Conservation (phyloP, 2,329 filamentous ascomycete genomes). For the Aspergillus sp. region DNA sequence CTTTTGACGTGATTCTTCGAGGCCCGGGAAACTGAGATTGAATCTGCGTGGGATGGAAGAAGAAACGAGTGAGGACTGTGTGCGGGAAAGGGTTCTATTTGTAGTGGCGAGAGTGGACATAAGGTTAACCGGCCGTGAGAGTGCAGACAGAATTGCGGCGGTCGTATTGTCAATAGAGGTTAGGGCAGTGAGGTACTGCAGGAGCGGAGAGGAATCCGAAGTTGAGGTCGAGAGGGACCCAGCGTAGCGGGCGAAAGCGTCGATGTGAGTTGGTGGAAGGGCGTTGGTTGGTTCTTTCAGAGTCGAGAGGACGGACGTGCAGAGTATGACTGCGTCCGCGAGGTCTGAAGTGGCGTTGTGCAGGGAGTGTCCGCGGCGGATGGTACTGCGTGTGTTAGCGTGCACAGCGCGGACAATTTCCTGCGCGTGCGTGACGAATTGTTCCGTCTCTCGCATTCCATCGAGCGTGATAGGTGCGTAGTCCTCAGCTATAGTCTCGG, state of each 20-base stretch:
- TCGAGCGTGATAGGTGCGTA: constrained; percentile 65
- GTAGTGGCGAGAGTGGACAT: constrained; percentile 69
- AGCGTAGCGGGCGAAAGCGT: constrained; percentile 67
- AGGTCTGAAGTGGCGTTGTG: constrained; percentile 54
- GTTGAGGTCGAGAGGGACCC: constrained; percentile 54
- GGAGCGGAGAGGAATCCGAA: constrained; percentile 63
- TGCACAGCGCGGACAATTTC: constrained; percentile 84
- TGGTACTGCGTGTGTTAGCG: constrained; percentile 72
- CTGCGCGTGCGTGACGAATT: constrained; percentile 83
- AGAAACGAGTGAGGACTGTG: constrained; percentile 67
- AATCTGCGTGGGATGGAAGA: constrained; percentile 40
- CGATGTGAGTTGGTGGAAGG: constrained; percentile 60
- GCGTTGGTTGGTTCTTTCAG: constrained; percentile 49
- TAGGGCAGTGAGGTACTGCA: constrained; percentile 67
- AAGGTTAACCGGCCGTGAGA: constrained; percentile 71
- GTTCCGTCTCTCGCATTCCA: constrained; percentile 80
- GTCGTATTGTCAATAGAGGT: constrained; percentile 78
- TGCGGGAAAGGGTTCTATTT: constrained; percentile 70
- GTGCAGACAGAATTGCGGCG: constrained; percentile 68
- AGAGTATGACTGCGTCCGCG: constrained; percentile 37
- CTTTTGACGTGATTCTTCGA: constrained; percentile 81
- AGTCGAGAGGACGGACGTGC: constrained; percentile 43
- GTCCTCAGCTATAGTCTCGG: constrained; percentile 82
- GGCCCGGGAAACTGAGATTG: constrained; percentile 40
- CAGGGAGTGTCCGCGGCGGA: constrained; percentile 69